Conservation (phyloP, 768 basidiomycete genomes). For the Trametes coccinea region DNA sequence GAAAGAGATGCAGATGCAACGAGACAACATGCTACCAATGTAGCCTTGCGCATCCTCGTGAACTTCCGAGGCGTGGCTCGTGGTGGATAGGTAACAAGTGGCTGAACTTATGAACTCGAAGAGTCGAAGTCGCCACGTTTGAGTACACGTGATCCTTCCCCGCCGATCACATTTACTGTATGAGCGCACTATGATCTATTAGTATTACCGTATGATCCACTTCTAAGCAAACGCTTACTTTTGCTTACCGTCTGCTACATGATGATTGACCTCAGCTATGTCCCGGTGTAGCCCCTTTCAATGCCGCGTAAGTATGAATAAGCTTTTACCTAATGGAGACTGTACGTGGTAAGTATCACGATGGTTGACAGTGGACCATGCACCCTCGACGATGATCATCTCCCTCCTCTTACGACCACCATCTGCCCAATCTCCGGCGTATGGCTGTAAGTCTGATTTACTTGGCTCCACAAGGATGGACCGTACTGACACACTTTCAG, state of each 20-base stretch:
- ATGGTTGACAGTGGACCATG: neutral
- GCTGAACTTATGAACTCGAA: neutral
- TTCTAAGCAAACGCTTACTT: too few species aligned
- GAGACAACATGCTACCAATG: slow-evolving; percentile 33
- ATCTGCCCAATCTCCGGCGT: slow-evolving; percentile 6
- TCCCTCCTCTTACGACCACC: neutral
- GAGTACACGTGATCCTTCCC: neutral
- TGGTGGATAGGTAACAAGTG: neutral
- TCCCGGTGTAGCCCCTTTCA: too few species aligned
- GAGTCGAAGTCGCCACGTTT: too few species aligned
- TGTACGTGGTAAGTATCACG: too few species aligned
- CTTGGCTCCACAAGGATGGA: neutral
- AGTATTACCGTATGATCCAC: too few species aligned
- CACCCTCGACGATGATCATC: neutral
- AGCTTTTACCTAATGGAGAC: too few species aligned
- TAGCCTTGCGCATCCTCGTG: slow-evolving; percentile 28
- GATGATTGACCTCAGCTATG: too few species aligned
- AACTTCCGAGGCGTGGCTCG: slow-evolving; percentile 3
- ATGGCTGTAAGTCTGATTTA: slow-evolving; percentile 23
- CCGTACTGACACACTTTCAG: slow-evolving; percentile 12
- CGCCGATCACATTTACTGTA: too few species aligned
- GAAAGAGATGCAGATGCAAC: slow-evolving; percentile 31
- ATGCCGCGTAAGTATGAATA: too few species aligned
- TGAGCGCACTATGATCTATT: too few species aligned
- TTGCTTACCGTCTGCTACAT: too few species aligned